Base-by-base conservation (phyloP, 179 eudicot genomes). In the Sideroxylon spinosum region DNA sequence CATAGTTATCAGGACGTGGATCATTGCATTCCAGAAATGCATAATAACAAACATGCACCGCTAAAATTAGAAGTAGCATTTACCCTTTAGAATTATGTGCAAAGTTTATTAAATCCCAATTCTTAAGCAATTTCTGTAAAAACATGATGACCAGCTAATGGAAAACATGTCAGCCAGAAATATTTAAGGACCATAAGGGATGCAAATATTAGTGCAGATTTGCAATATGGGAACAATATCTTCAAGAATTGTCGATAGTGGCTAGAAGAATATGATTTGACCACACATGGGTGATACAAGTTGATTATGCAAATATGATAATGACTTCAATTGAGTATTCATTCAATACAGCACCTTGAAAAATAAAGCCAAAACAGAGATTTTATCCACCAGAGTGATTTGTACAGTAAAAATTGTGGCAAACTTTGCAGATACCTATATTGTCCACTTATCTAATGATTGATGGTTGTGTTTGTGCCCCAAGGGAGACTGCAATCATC, bases 401-500 rank as follows among this genome's bases (percentile, higher is more conserved):
- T 76, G 62, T 19, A 50, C 50, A 28, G n/a, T 46, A 62, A 28
- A 11, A 65, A 65, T 25, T 64, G 60, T 28, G 23, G 46, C 60
- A 19, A 64, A 50, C 71, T n/a, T 49, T 19, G 60, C 44, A 20
- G 68, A 49, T 19, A n/a, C 59, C 50, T 66, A 23, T 29, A 37
- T 19, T 46, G 57, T 64, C 60, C 57, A 20, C 67, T 67, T 46
- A 68, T 74, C 57, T 55, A 26, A 60, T 74, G 74, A 75, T 56
- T 59, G 55, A 22, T 44, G 14, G 23, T n/a, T 23, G 22, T 17
- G 13, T 68, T 68, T 68, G 44, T 16, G 14, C 49, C 57, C 61
- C 44, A 48, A 52, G 19, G 19, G 75, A 70, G 49, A 66, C 48
- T 28, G 14, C 61, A 49, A 80, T 69, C 17, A 75, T 80, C 79